Conservation (phyloP, 805 yeast species). For the Saccharomycopsis oosterbeekiorum region DNA sequence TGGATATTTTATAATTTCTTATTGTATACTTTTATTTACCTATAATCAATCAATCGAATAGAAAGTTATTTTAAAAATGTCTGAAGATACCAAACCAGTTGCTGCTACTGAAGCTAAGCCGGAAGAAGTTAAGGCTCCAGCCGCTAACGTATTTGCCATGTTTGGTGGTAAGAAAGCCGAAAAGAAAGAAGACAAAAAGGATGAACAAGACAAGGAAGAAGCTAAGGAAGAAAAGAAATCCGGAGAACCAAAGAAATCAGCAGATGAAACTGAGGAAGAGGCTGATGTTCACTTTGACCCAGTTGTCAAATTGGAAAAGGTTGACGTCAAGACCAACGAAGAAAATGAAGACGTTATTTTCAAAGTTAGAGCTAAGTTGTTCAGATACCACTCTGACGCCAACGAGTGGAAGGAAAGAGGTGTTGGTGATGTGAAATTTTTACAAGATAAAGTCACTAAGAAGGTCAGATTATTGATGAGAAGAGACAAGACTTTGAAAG, state of each 20-base stretch:
- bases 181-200: slow-evolving; percentile 35
- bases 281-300: slow-evolving; percentile 89
- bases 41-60: background rate
- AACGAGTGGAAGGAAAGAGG: slow-evolving; percentile 99
- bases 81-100: slow-evolving; percentile 23
- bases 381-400: slow-evolving; percentile 62
- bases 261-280: slow-evolving; percentile 25
- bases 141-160: slow-evolving; percentile 84
- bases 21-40: too few relatives aligned
- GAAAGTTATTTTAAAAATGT: background rate
- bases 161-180: slow-evolving; percentile 84
- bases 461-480: slow-evolving; percentile 94
- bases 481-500: slow-evolving; percentile 96
- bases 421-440: slow-evolving; percentile 94
- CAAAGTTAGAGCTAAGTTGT: slow-evolving; percentile 91
- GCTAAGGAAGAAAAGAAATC: slow-evolving; percentile 22
- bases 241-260: slow-evolving; percentile 23
- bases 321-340: slow-evolving; percentile 92
- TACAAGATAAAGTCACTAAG: slow-evolving; percentile 72
- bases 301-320: slow-evolving; percentile 86
- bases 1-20: too few relatives aligned
- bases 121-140: slow-evolving; percentile 33
- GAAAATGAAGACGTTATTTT: slow-evolving; percentile 75
- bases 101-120: slow-evolving; percentile 5
- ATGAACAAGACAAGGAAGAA: slow-evolving; percentile 25